Conservation (phyloP, 2,329 filamentous ascomycete genomes). For the Epichloe uncinata region DNA sequence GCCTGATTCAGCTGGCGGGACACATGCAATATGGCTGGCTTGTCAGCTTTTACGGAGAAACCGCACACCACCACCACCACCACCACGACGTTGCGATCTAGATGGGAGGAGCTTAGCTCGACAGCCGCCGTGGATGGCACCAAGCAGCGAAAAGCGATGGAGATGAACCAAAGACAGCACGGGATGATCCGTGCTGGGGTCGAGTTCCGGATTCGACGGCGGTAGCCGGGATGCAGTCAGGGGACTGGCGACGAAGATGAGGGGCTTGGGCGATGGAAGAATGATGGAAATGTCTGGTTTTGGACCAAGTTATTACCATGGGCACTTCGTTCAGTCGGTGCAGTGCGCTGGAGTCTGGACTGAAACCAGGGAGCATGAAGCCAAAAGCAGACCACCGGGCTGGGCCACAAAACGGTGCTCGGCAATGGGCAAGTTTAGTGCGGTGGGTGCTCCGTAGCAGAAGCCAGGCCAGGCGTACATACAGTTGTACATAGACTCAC, state of each 20-base stretch:
- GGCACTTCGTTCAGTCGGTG: not conserved
- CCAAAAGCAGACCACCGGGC: not conserved
- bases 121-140: not conserved
- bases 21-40: conserved; percentile 5
- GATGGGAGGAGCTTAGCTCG: not conserved
- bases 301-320: not conserved
- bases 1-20: conserved; percentile 1
- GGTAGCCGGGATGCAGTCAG: not conserved
- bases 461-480: not conserved
- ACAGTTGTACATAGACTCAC: not conserved
- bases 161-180: not conserved
- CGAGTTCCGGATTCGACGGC: not conserved
- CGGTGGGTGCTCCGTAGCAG: not conserved
- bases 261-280: not conserved
- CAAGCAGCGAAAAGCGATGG: not conserved
- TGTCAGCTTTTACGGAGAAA: not conserved
- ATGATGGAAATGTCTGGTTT: not conserved
- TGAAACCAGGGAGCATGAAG: not conserved
- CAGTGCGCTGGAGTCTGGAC: not conserved
- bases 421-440: not conserved
- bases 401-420: not conserved
- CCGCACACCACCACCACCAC: not conserved
- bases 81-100: not conserved
- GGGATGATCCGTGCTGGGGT: not conserved
- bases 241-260: conserved; percentile 1